These are phyloP conservation scores for Komagataella pastoris DNA, from an alignment of 805 yeast species.

Conservation along the genomic window DNA sequence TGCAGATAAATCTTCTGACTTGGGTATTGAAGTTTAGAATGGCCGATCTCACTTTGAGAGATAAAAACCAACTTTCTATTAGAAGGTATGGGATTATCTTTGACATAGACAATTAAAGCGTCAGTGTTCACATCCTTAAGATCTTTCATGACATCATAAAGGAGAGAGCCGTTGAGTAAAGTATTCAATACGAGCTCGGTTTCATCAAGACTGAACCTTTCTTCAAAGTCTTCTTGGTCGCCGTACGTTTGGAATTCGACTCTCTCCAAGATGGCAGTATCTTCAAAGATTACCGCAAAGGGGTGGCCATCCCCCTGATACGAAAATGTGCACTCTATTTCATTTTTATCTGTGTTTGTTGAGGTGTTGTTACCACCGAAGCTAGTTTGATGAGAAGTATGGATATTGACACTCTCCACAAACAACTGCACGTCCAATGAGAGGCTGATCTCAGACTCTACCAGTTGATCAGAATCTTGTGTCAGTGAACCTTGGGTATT, in stretches of 20 bases:
- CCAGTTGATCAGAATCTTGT: background rate
- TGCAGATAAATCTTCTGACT: conserved; percentile 49
- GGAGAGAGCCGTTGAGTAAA: conserved; percentile 35
- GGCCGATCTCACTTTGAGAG: conserved; percentile 64
- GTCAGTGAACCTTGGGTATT: background rate
- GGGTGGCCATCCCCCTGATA: conserved; percentile 38
- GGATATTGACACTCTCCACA: conserved; percentile 35
- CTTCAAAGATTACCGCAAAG: conserved; percentile 38
- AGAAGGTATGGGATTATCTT: conserved; percentile 6
- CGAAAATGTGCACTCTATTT: conserved; percentile 33
- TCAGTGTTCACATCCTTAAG: conserved; percentile 40
- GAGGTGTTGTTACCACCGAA: background rate
- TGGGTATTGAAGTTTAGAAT: conserved; percentile 54
- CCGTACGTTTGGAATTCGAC: conserved; percentile 41
- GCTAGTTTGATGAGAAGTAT: conserved; percentile 10
- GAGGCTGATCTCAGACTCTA: background rate
- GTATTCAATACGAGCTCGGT: conserved; percentile 32
- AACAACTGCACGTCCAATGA: conserved; percentile 24
- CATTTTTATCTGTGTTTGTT: conserved; percentile 5
- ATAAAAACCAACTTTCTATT: conserved; percentile 37
- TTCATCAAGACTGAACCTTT: conserved; percentile 19
- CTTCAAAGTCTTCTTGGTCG: conserved; percentile 8
- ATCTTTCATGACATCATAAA: conserved; percentile 42
- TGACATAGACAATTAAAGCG: conserved; percentile 32
- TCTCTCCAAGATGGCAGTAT: conserved; percentile 38